Conservation (phyloP, 805 yeast species). For the Cyberlindnera suaveolens region DNA sequence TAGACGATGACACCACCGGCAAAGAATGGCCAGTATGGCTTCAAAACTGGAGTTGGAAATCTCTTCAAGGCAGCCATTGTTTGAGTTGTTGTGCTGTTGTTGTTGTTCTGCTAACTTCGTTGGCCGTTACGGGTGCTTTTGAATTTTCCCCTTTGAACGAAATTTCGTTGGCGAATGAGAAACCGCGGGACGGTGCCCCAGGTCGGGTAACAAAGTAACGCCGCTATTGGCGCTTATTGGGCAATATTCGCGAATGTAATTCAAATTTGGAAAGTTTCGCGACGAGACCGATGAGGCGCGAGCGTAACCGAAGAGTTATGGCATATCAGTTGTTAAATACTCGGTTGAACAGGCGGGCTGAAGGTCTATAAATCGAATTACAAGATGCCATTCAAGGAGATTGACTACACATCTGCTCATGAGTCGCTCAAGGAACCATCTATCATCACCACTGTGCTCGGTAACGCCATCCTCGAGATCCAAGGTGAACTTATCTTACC, state of each 20-base stretch:
- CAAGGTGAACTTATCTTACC: slow-evolving; percentile 67
- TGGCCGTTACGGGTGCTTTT: slow-evolving; percentile 1
- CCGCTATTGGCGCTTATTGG: neutral
- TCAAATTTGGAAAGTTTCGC: neutral
- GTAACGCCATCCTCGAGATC: slow-evolving; percentile 58
- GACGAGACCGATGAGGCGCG: neutral
- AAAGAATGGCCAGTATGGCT: slow-evolving; percentile 85
- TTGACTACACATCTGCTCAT: slow-evolving; percentile 9
- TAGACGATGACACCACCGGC: slow-evolving; percentile 75
- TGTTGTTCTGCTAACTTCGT: neutral
- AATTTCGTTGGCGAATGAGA: slow-evolving; percentile 8
- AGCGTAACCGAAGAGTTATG: neutral
- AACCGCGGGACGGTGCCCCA: neutral
- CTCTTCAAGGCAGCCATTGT: slow-evolving; percentile 32
- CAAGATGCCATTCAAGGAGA: slow-evolving; percentile 11
- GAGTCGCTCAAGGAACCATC: slow-evolving; percentile 4
- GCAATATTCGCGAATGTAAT: neutral
- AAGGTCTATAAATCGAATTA: too few relatives aligned
- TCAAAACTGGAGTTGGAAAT: slow-evolving; percentile 41
- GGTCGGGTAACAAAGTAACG: neutral
- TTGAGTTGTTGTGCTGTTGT: neutral
- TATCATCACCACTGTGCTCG: slow-evolving; percentile 44
- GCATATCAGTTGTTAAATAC: too few relatives aligned
- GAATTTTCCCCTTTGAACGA: slow-evolving; percentile 1
- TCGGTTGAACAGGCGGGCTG: too few relatives aligned